These are phyloP conservation scores for Acacia acuminata DNA, from an alignment of 306 rosid genomes.

Conservation along the genomic window DNA sequence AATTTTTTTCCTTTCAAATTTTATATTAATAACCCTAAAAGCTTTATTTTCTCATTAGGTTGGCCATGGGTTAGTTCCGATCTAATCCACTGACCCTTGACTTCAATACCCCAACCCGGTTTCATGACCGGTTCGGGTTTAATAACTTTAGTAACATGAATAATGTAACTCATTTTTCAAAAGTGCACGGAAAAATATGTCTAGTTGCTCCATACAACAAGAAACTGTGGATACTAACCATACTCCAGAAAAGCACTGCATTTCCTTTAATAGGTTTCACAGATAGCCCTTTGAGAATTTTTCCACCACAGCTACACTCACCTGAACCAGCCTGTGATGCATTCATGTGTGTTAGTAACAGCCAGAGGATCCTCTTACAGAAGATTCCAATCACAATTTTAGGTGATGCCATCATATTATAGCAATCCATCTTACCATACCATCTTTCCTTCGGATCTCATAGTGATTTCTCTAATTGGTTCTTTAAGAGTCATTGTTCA, in stretches of 20 bases:
- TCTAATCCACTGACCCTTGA: too few species aligned
- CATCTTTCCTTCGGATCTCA: too few species aligned
- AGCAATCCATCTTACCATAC: too few species aligned
- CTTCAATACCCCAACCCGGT: too few species aligned
- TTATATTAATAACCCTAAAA: too few species aligned
- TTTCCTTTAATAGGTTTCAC: constrained; percentile 87
- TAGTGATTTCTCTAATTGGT: too few species aligned
- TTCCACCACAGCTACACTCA: constrained; percentile 88
- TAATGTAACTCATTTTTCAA: background rate
- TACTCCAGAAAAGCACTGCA: constrained; percentile 97
- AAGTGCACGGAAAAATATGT: background rate
- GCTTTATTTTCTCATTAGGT: too few species aligned
- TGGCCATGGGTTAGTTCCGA: too few species aligned
- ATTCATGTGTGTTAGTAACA: constrained; percentile 18
- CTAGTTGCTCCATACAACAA: constrained; percentile 5
- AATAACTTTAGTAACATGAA: background rate
- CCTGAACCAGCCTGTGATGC: constrained; percentile 79
- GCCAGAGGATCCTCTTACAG: background rate
- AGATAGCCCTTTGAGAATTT: constrained; percentile 60
- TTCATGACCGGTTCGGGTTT: too few species aligned
- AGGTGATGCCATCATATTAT: too few species aligned
- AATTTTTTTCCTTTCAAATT: too few species aligned
- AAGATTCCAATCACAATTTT: background rate
- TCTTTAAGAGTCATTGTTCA: too few species aligned
- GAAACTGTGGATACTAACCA: constrained; percentile 60